Evolutionary conservation across 2,329 filamentous ascomycete species (phyloP).

Genomic region (Monosporascus sp.): DNA sequence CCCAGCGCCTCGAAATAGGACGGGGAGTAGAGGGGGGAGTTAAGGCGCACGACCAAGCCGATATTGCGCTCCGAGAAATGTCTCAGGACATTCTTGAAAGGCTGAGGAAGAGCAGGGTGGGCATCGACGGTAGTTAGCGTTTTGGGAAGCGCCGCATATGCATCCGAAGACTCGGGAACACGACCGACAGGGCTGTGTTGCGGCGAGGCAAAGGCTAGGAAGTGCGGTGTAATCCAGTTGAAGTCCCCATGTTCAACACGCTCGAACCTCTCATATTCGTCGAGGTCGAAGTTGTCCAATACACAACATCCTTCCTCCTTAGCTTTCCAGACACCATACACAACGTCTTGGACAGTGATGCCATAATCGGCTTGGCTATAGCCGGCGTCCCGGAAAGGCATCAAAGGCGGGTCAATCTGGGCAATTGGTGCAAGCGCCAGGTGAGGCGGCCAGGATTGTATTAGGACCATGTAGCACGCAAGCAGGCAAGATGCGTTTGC

Average conservation of each 20-base stretch:
- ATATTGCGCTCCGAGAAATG: conserved; percentile 88
- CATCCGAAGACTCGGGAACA: conserved; percentile 66
- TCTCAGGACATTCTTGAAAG: conserved; percentile 92
- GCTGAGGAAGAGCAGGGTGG: conserved; percentile 66
- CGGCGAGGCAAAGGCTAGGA: conserved; percentile 93
- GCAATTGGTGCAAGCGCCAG: conserved; percentile 91
- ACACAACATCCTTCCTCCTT: conserved; percentile 93
- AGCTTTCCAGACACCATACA: conserved; percentile 97
- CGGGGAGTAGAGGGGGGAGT: conserved; percentile 91
- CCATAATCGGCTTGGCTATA: conserved; percentile 98
- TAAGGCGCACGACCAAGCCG: conserved; percentile 88
- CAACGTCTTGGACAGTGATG: conserved; percentile 91
- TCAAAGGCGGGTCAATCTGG: conserved; percentile 92
- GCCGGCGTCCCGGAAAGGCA: conserved; percentile 97
- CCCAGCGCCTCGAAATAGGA: conserved; percentile 96
- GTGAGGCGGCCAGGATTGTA: conserved; percentile 96
- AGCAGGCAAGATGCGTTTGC: conserved; percentile 92
- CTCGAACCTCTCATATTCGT: conserved; percentile 95
- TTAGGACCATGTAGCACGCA: conserved; percentile 97
- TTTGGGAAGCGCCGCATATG: conserved; percentile 69
- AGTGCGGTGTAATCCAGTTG: conserved; percentile 97
- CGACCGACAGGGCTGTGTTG: conserved; percentile 73
- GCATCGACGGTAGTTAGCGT: conserved; percentile 67
- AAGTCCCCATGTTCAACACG: conserved; percentile 98
- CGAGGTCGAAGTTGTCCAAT: conserved; percentile 88